phyloP scores from a whole-genome alignment of 768 basidiomycete species.

The Phlebiopsis gigantea region DNA sequence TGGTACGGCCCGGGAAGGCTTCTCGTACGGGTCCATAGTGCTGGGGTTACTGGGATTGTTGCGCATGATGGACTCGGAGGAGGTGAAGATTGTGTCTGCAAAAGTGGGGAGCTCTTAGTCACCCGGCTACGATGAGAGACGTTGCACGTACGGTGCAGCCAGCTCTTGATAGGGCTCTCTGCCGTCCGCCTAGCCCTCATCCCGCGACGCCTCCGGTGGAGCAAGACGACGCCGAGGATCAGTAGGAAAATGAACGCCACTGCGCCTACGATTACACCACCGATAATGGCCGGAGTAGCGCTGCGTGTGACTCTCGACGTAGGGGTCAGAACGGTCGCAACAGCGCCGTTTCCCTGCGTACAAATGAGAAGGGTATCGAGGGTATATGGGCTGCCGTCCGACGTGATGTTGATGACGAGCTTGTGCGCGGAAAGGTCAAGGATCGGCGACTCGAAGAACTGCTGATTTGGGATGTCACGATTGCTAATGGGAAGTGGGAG shows the following conservation, averaged over 20 bases:
- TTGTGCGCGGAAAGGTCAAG: constrained; percentile 29
- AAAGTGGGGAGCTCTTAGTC: background rate
- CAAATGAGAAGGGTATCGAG: constrained; percentile 36
- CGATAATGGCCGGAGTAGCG: constrained; percentile 11
- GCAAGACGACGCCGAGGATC: constrained; percentile 7
- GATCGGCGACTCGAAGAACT: constrained; percentile 33
- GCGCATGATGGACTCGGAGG: constrained; percentile 22
- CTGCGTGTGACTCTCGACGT: background rate
- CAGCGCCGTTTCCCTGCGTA: constrained; percentile 1
- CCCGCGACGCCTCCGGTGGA: constrained; percentile 4
- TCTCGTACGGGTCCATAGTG: constrained; percentile 10
- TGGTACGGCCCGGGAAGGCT: constrained; percentile 1
- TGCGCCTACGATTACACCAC: constrained; percentile 12
- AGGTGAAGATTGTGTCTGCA: constrained; percentile 18
- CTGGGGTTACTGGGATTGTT: constrained; percentile 18
- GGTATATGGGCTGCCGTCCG: constrained; percentile 32
- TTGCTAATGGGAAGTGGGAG: constrained; percentile 34
- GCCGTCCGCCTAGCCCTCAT: constrained; percentile 6
- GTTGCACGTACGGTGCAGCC: constrained; percentile 14
- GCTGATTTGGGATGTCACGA: constrained; percentile 32
- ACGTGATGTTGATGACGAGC: constrained; percentile 35
- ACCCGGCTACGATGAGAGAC: background rate
- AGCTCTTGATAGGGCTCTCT: constrained; percentile 16
- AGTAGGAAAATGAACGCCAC: constrained; percentile 4
- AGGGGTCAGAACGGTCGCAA: background rate